phyloP scores from a whole-genome alignment of 2,329 filamentous ascomycete genomes.

The Colletotrichum salicis region DNA sequence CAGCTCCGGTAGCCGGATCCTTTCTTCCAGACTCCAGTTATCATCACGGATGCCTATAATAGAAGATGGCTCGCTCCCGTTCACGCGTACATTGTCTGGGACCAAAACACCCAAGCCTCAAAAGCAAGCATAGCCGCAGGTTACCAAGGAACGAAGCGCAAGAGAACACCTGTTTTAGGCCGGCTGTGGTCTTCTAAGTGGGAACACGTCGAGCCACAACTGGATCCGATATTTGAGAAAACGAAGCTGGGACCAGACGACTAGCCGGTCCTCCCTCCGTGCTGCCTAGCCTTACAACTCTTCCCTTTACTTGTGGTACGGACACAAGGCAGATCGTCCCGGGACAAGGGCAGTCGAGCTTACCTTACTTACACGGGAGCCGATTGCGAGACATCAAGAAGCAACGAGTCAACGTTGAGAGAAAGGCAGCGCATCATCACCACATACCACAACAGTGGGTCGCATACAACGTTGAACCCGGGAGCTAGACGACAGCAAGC shows the following conservation, averaged over 20 bases:
- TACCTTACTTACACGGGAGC: neutral
- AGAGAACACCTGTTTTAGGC: neutral
- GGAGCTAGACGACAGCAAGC: neutral
- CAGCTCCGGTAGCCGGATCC: neutral
- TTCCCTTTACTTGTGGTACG: neutral
- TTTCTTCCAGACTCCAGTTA: neutral
- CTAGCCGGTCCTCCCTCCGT: no score
- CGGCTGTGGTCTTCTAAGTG: no score
- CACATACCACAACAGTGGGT: neutral
- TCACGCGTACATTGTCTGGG: neutral
- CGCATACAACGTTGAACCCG: neutral
- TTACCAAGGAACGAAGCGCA: neutral
- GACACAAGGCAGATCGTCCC: neutral
- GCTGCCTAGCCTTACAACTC: neutral
- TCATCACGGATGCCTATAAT: slow-evolving; percentile 3
- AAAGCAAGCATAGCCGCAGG: neutral
- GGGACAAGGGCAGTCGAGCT: neutral
- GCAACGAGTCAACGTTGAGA: neutral
- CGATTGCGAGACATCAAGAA: neutral
- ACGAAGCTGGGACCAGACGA: neutral
- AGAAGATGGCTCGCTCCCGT: neutral
- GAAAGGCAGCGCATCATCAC: neutral
- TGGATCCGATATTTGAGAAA: neutral
- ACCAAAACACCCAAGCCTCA: neutral
- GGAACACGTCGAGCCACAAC: slow-evolving; percentile 1